Evolutionary conservation across 108 stramenopile genomes (phyloP), one percentile per base, ranked within the genome.

Genomic region (Pseudonitzschia delicatissima): DNA sequence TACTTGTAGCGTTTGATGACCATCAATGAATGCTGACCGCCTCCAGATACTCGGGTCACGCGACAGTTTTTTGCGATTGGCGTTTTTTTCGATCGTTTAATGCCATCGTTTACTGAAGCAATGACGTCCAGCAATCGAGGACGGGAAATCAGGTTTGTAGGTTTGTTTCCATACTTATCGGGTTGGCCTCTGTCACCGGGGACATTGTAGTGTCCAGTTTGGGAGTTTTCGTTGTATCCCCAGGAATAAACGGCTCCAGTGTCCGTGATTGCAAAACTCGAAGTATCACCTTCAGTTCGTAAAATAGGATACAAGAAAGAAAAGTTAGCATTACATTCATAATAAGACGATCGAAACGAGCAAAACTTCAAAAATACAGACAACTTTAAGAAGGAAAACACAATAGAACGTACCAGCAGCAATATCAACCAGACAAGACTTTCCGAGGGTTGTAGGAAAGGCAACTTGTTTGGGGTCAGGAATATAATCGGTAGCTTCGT

Each of bases 201-300:
- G 25, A 58, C 67, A 17, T 39, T 75, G 29, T 66, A 68, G 50
- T 84, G 87, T 0, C 95, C 95, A 29, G 88, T 78, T 21, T 55
- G 66, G 21, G 77, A 72, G 21, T 37, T 70, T 39, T 80, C 83
- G 15, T 87, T 91, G 66, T 78, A 94, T 4, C 96, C 96, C 96
- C 97, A 98, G 31, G 95, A 78, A 73, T 90, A 97, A n/a, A 96
- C 70, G 51, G 87, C 86, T 36, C 80, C 78, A 2, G 61, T 60
- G 28, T 73, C 73, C 3, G 90, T 86, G 35, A 96, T 50, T 8
- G 82, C 93, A 21, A 94, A 57, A 57, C 55, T 69, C 51, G 87
- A 87, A 50, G 68, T 71, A 20, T 67, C 71, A 7, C 96, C 53
- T 55, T 48, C 23, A n/a, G n/a, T 48, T 44, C 13, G 15, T 17